A percentile compares a stretch with the other conserved stretches of the same genome.
These are phyloP conservation scores for Pulicaria dysenterica DNA, from an alignment of 129 eudicot species.

Conservation along the genomic window DNA sequence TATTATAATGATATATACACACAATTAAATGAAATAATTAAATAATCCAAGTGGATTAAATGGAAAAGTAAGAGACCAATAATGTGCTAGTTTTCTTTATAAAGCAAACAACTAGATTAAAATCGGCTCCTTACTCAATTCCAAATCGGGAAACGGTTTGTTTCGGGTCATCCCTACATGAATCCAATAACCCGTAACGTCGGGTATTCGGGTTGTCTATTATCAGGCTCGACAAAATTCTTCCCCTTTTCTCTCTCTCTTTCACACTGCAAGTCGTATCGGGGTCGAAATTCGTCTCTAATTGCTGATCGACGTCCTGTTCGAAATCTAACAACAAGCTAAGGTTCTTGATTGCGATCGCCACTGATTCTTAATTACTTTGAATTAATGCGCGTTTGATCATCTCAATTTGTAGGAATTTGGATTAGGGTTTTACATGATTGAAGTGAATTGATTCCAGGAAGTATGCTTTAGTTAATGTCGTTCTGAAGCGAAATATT, in stretches of 20 bases:
- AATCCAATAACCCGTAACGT: conserved; percentile 1
- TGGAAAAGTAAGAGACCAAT: not conserved
- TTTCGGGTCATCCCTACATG: conserved; percentile 10
- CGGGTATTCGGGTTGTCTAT: conserved; percentile 1
- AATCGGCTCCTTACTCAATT: not conserved
- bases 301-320: conserved; percentile 6
- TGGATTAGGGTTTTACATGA: conserved; percentile 16
- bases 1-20: too few relatives aligned
- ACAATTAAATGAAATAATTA: too few relatives aligned
- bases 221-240: conserved; percentile 17
- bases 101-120: not conserved
- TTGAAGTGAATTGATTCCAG: not conserved
- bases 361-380: not conserved
- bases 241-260: conserved; percentile 1
- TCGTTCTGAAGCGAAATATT: conserved; percentile 3
- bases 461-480: not conserved
- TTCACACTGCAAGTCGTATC: conserved; percentile 9
- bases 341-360: conserved; percentile 13
- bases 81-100: not conserved
- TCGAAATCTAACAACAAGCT: not conserved
- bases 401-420: conserved; percentile 4
- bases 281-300: conserved; percentile 12
- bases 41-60: too few relatives aligned
- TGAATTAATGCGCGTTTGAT: not conserved
- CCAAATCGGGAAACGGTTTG: conserved; percentile 20